phyloP scores from a whole-genome alignment of 129 eudicot species.

The Silybum marianum region DNA sequence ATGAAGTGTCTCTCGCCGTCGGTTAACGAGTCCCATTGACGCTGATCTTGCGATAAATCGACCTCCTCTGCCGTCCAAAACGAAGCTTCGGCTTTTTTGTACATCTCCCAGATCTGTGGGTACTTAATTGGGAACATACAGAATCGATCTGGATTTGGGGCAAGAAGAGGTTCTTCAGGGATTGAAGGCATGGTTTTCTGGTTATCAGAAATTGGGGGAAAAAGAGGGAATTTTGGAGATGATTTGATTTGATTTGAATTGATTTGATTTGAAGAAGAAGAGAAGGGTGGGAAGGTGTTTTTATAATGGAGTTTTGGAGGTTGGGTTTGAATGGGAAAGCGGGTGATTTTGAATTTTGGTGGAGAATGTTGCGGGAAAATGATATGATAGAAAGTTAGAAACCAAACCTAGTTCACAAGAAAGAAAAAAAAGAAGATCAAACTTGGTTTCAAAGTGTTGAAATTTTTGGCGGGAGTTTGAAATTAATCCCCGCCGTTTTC shows the following conservation, averaged over 20 bases:
- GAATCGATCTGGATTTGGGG: conserved; percentile 82
- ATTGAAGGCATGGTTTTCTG: conserved; percentile 55
- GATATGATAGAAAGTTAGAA: neutral
- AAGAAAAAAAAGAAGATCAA: neutral
- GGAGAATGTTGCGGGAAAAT: conserved; percentile 46
- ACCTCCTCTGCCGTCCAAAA: conserved; percentile 96
- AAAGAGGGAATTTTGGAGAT: neutral
- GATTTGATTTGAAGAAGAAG: neutral
- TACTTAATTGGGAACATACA: conserved; percentile 90
- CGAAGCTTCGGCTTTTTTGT: conserved; percentile 86
- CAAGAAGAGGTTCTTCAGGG: conserved; percentile 71
- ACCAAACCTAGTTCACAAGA: neutral
- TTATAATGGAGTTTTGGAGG: conserved; percentile 16
- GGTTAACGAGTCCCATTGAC: conserved; percentile 61
- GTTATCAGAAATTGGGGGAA: neutral
- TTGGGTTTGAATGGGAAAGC: conserved; percentile 23
- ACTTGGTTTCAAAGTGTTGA: neutral
- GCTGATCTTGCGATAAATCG: conserved; percentile 64
- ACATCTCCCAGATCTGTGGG: conserved; percentile 90
- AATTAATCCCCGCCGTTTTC: neutral
- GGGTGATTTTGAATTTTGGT: conserved; percentile 42
- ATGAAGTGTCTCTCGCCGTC: conserved; percentile 69
- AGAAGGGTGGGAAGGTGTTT: neutral
- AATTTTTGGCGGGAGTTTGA: conserved; percentile 13
- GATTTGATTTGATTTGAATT: neutral